Base-by-base conservation (phyloP, 1,284 basidiomycete genomes). In the Tilletia setariae region DNA sequence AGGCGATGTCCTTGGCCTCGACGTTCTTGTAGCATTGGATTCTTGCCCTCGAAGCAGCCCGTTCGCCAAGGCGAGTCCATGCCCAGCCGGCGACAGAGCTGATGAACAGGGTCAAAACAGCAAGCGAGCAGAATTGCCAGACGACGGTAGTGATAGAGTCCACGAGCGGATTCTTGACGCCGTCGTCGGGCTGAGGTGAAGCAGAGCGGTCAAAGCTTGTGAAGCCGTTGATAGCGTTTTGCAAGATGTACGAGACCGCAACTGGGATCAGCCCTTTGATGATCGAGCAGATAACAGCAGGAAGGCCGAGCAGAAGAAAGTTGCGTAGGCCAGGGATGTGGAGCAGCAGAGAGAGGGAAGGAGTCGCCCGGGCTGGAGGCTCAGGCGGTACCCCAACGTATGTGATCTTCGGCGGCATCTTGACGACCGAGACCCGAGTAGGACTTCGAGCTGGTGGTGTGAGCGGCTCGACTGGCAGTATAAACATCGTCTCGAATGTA, bases 201-300 rank as follows among this genome's bases (percentile, higher is more conserved):
- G 84, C 84, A 61, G 84, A 84, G 70, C 79, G 84, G 65, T 80
- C 84, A 85, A 84, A 89, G 13, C 78, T 72, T 1, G 88, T 85
- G 76, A 96, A 94, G 0, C 89, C 86, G 75, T 91, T 87, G 84
- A 98, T 96, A 4, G 90, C 89, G 66, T 90, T 87, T 35, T 95
- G 94, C 72, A 98, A 86, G 72, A 95, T 88, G 66, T 88, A 87
- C 6, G 95, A 94, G 93, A 98, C 97, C 85, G 91, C 91, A 0
- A 95, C 92, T 0, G 91, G 92, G 44, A 97, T 86, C 44, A 89
- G 87, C 53, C 93, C 91, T 0, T 89, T 86, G 51, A 88, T 83
- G 47, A 92, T 69, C 2, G 92, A 90, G 30, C 89, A 86, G 53
- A 88, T 21, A 65, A 91, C 74, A 2, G 91, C 93, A 0, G 94